Percentiles rank a stretch among this genome's conserved stretches.
phyloP scores from a whole-genome alignment of 2,329 filamentous ascomycete species.

The Aotearoamyces nothofagi region DNA sequence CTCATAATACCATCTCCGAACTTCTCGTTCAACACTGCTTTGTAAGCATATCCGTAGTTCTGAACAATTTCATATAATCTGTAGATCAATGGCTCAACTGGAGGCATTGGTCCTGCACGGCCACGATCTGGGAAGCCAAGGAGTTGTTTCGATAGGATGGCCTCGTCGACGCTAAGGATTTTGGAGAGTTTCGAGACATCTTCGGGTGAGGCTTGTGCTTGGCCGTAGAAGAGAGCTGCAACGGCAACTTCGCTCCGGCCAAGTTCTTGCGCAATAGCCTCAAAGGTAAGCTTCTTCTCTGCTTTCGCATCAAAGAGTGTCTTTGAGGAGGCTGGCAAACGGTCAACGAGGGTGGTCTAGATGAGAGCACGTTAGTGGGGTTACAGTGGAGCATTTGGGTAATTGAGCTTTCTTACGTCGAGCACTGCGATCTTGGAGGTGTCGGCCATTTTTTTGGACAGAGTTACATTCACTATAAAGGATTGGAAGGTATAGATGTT shows the following conservation, averaged over 20 bases:
- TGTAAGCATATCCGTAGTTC: conserved; percentile 94
- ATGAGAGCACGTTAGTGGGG: too few species aligned
- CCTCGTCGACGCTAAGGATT: conserved; percentile 44
- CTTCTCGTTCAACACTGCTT: conserved; percentile 92
- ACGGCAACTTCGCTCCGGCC: conserved; percentile 77
- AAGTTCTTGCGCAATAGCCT: conserved; percentile 57
- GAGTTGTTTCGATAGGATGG: conserved; percentile 43
- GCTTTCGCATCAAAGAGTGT: conserved; percentile 75
- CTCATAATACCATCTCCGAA: conserved; percentile 94
- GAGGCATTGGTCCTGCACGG: conserved; percentile 65
- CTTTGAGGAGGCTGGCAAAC: conserved; percentile 55
- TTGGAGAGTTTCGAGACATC: conserved; percentile 52
- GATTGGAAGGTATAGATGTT: conserved; percentile 6
- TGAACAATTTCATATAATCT: conserved; percentile 87
- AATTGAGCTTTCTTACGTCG: conserved; percentile 9
- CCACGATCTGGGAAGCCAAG: conserved; percentile 70
- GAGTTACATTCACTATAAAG: too few species aligned
- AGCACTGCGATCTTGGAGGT: conserved; percentile 9
- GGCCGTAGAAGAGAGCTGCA: conserved; percentile 84
- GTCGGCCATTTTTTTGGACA: conserved; percentile 11
- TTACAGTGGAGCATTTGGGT: too few species aligned
- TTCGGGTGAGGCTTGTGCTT: conserved; percentile 56
- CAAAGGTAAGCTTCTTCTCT: conserved; percentile 59
- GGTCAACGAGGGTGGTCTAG: conserved; percentile 52
- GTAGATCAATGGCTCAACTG: conserved; percentile 77